A percentile compares a stretch with the other conserved stretches of the same genome.
phyloP scores from a whole-genome alignment of 805 yeast species.

The Saturnispora sekii region DNA sequence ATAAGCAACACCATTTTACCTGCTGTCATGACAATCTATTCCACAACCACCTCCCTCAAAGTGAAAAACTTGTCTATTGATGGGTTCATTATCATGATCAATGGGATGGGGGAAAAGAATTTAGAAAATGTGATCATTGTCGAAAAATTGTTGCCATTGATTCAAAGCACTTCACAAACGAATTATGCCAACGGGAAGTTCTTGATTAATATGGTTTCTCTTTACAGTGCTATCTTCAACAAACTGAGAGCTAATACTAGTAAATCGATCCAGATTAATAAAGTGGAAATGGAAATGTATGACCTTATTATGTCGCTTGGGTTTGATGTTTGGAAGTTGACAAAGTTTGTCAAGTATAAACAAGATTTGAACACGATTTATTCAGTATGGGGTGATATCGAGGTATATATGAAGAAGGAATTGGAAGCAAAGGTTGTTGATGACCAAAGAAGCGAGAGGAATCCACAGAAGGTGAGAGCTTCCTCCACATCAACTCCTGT shows the following conservation, averaged over 20 bases:
- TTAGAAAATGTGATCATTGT: slow-evolving; percentile 62
- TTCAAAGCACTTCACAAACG: slow-evolving; percentile 31
- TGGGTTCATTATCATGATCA: slow-evolving; percentile 48
- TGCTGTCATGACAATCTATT: slow-evolving; percentile 57
- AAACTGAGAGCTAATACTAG: slow-evolving; percentile 18
- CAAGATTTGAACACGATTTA: slow-evolving; percentile 19
- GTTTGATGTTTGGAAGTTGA: slow-evolving; percentile 29
- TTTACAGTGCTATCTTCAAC: slow-evolving; percentile 24
- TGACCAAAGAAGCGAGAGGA: neutral
- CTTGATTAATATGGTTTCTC: slow-evolving; percentile 21
- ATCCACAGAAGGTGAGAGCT: neutral
- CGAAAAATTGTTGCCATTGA: slow-evolving; percentile 75
- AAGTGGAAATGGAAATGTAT: slow-evolving; percentile 18
- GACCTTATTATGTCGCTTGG: slow-evolving; percentile 26
- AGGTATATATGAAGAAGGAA: slow-evolving; percentile 9
- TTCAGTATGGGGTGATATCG: slow-evolving; percentile 10
- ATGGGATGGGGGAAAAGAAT: slow-evolving; percentile 33
- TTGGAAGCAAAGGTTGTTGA: slow-evolving; percentile 3
- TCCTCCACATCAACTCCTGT: slow-evolving; percentile 2
- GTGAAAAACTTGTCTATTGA: slow-evolving; percentile 63
- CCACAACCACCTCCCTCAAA: slow-evolving; percentile 74
- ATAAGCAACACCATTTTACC: slow-evolving; percentile 74
- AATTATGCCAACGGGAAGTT: slow-evolving; percentile 21
- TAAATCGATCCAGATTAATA: slow-evolving; percentile 17
- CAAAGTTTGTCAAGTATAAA: slow-evolving; percentile 16